These are phyloP conservation scores for Dichomitus squalens DNA, from an alignment of 1,284 basidiomycete species.

Conservation along the genomic window DNA sequence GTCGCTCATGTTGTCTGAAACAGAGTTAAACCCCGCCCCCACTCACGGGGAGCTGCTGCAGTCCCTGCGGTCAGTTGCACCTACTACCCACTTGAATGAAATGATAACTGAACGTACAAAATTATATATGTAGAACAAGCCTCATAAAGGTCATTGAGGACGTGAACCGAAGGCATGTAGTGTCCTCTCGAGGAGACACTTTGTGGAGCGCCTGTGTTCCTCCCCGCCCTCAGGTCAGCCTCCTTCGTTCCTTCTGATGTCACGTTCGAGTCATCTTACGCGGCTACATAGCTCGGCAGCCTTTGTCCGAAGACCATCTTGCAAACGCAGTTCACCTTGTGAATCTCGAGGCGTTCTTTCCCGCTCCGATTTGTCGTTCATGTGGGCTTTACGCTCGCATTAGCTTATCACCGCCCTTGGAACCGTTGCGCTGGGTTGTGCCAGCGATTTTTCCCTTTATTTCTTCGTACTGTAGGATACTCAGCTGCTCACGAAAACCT, in stretches of 20 bases:
- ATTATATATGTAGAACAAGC: background rate
- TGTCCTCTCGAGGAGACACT: background rate
- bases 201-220: background rate
- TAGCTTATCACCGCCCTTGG: background rate
- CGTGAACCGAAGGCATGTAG: background rate
- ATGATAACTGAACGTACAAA: too few relatives aligned
- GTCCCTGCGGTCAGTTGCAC: background rate
- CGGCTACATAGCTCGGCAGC: slow-evolving; percentile 11
- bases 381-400: background rate
- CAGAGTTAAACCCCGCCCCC: background rate
- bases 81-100: background rate
- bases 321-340: slow-evolving; percentile 8
- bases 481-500: too few relatives aligned
- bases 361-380: background rate
- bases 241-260: background rate
- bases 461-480: too few relatives aligned
- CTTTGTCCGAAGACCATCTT: slow-evolving; percentile 8
- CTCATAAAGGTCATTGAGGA: background rate
- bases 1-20: background rate
- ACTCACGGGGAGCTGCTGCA: slow-evolving; percentile 2
- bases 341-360: background rate
- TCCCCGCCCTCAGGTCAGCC: slow-evolving; percentile 16
- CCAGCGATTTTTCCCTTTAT: too few relatives aligned
- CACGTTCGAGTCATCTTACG: background rate
- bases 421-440: too few relatives aligned